A percentile compares a stretch with the other conserved stretches of the same genome.
Evolutionary conservation across 345 rosid species (phyloP).

Genomic region (Raphanus raphanistrum): DNA sequence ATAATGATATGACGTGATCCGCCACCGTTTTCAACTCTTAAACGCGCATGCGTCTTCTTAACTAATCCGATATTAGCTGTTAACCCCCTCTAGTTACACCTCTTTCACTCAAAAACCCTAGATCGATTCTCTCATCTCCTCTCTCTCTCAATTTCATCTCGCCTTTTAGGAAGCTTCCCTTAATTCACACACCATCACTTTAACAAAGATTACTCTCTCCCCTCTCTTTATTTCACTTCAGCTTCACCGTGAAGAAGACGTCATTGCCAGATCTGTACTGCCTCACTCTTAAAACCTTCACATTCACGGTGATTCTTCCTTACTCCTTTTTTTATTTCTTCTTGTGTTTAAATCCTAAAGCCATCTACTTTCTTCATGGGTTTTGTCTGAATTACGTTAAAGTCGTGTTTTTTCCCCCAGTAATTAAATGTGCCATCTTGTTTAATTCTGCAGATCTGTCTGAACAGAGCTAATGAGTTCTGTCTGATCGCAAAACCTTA

Average conservation of each 20-base stretch:
- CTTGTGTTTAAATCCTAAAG: background rate
- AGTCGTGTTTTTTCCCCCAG: background rate
- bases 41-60: slow-evolving; percentile 42
- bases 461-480: slow-evolving; percentile 23
- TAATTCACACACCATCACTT: slow-evolving; percentile 30
- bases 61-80: slow-evolving; percentile 39
- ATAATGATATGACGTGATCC: slow-evolving; percentile 15
- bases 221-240: slow-evolving; percentile 10
- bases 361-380: slow-evolving; percentile 2
- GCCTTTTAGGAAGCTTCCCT: slow-evolving; percentile 33
- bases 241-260: slow-evolving; percentile 33
- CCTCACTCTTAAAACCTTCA: slow-evolving; percentile 12
- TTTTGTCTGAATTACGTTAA: slow-evolving; percentile 20
- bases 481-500: slow-evolving; percentile 6
- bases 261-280: slow-evolving; percentile 43
- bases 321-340: background rate
- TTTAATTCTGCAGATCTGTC: slow-evolving; percentile 31
- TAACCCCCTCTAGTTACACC: slow-evolving; percentile 24
- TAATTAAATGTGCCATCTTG: slow-evolving; percentile 27
- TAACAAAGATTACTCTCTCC: slow-evolving; percentile 9
- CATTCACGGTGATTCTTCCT: slow-evolving; percentile 24
- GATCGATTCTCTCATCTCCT: slow-evolving; percentile 37
- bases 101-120: slow-evolving; percentile 44
- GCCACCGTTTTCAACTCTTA: slow-evolving; percentile 45
- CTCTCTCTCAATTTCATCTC: slow-evolving; percentile 12